Conservation (phyloP, 164 flowering plant species). For the Dillenia suffruticosa region DNA sequence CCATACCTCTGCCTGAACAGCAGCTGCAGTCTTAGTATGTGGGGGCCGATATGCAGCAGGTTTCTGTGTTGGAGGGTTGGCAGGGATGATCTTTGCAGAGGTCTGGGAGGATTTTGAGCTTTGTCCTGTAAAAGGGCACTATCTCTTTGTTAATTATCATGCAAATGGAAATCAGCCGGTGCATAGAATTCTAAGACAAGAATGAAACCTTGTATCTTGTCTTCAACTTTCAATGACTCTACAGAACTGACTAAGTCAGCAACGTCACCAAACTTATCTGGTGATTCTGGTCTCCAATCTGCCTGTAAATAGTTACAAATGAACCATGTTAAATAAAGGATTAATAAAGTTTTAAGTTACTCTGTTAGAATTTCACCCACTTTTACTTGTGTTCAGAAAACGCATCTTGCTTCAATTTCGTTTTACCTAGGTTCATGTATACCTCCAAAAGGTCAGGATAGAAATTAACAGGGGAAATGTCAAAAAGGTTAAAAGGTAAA, state of each 20-base stretch:
- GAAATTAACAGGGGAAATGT: background rate
- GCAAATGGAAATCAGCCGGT: too few relatives aligned
- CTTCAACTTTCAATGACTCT: constrained; percentile 36
- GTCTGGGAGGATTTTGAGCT: constrained; percentile 43
- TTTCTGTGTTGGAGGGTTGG: constrained; percentile 53
- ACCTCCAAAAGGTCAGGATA: too few relatives aligned
- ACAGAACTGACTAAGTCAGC: constrained; percentile 43
- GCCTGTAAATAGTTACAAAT: constrained; percentile 26
- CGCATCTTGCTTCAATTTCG: too few relatives aligned
- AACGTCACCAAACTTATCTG: constrained; percentile 52
- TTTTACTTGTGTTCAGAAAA: too few relatives aligned
- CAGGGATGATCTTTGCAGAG: constrained; percentile 32
- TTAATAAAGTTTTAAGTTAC: too few relatives aligned
- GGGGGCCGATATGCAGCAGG: constrained; percentile 99
- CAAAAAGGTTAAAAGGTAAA: background rate
- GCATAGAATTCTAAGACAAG: background rate
- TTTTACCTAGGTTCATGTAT: too few relatives aligned
- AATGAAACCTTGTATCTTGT: constrained; percentile 41
- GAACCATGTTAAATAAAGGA: too few relatives aligned
- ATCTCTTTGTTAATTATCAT: background rate
- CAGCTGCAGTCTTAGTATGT: constrained; percentile 74
- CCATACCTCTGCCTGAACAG: constrained; percentile 73
- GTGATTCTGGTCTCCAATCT: constrained; percentile 71
- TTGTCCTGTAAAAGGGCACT: constrained; percentile 38
- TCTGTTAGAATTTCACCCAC: too few relatives aligned